phyloP scores from a whole-genome alignment of 768 basidiomycete genomes.

The Collybia sp. region DNA sequence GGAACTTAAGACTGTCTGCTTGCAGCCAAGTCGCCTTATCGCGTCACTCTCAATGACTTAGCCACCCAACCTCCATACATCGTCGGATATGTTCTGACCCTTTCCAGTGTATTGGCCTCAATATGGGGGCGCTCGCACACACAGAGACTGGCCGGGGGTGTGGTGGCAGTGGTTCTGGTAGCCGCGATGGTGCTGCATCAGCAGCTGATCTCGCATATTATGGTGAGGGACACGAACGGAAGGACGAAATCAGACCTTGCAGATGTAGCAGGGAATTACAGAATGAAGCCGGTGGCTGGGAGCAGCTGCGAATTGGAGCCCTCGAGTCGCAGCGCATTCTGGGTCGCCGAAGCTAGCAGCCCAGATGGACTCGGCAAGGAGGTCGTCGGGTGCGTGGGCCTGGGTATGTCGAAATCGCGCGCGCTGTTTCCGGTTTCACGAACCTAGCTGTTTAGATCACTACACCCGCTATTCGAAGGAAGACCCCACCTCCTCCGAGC shows the following conservation, averaged over 20 bases:
- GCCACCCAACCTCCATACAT: not conserved
- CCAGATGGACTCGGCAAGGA: constrained; percentile 6
- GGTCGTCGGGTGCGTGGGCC: constrained; percentile 14
- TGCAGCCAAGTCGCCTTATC: not conserved
- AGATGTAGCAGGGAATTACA: not conserved
- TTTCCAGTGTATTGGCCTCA: not conserved
- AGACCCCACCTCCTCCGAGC: constrained; percentile 6
- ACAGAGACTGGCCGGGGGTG: not conserved
- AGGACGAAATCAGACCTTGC: not conserved
- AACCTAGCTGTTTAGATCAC: not conserved
- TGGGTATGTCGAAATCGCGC: constrained; percentile 9
- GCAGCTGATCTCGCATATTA: too few relatives aligned
- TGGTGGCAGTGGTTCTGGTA: not conserved
- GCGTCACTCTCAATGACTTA: not conserved
- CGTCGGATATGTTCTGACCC: not conserved
- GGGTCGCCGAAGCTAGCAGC: constrained; percentile 15
- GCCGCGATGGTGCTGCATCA: not conserved
- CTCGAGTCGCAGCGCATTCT: constrained; percentile 13
- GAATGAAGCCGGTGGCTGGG: not conserved
- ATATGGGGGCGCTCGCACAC: not conserved
- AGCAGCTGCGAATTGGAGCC: not conserved
- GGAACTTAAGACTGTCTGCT: not conserved
- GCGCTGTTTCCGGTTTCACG: not conserved
- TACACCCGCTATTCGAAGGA: not conserved
- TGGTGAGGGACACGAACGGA: not conserved